phyloP scores from a whole-genome alignment of 805 yeast genomes.

The Ogataea siamensis region DNA sequence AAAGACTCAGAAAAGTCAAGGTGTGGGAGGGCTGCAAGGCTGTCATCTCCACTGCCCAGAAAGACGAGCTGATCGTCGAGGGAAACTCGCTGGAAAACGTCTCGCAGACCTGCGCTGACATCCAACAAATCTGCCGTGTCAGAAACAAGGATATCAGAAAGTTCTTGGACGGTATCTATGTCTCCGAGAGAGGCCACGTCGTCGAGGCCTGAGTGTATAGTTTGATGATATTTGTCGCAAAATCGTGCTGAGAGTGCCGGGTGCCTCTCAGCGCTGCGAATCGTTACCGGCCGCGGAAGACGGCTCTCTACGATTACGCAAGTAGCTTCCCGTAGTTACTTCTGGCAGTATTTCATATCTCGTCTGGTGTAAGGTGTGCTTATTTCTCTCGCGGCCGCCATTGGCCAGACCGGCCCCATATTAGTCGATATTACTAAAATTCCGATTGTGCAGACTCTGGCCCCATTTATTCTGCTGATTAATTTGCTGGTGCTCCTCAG shows the following conservation, averaged over 20 bases:
- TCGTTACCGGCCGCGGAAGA: slow-evolving; percentile 34
- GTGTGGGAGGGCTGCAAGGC: slow-evolving; percentile 87
- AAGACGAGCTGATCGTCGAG: slow-evolving; percentile 88
- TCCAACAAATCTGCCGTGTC: slow-evolving; percentile 97
- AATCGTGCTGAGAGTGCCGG: slow-evolving; percentile 26
- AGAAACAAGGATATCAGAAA: slow-evolving; percentile 99
- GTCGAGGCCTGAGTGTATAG: slow-evolving; percentile 41
- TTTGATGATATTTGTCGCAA: slow-evolving; percentile 11
- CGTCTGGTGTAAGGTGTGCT: slow-evolving; percentile 4
- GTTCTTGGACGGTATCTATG: slow-evolving; percentile 99
- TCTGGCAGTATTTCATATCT: not conserved
- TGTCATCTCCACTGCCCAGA: slow-evolving; percentile 76
- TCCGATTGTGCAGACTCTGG: not conserved
- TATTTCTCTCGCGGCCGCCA: not conserved
- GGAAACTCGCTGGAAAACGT: slow-evolving; percentile 98
- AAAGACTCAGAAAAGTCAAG: slow-evolving; percentile 86
- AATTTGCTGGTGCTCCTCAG: not conserved
- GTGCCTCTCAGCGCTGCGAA: slow-evolving; percentile 33
- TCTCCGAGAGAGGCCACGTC: slow-evolving; percentile 89
- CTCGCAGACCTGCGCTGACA: slow-evolving; percentile 97
- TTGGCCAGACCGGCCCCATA: slow-evolving; percentile 1
- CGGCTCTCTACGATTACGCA: slow-evolving; percentile 38
- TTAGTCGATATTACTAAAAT: not conserved
- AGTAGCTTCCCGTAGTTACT: slow-evolving; percentile 4
- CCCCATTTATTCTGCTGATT: not conserved